Evolutionary conservation across 2,329 filamentous ascomycete species (phyloP).

Genomic region (Endothia cerciana): DNA sequence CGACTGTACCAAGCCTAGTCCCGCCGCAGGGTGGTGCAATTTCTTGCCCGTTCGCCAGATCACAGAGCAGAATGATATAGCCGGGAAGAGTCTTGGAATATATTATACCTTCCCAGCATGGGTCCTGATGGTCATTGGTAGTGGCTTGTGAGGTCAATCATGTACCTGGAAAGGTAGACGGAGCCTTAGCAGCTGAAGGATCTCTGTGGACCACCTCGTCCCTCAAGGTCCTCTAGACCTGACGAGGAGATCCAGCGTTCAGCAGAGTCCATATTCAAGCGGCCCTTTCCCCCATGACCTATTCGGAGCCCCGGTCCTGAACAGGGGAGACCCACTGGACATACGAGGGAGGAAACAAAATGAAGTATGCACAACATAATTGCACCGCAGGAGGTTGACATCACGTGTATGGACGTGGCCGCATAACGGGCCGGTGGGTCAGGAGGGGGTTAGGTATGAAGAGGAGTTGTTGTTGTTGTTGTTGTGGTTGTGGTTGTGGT

Average conservation of each 20-base stretch:
- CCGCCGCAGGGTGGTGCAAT: too few species aligned
- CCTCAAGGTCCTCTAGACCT: conserved; percentile 16
- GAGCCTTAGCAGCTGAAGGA: background rate
- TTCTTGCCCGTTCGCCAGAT: too few species aligned
- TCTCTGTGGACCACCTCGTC: background rate
- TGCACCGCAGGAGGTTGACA: conserved; percentile 35
- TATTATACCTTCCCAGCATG: too few species aligned
- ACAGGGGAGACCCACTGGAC: background rate
- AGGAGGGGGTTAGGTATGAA: too few species aligned
- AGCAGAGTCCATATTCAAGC: too few species aligned
- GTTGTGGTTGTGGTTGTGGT: background rate
- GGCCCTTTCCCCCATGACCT: too few species aligned
- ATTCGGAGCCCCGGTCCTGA: conserved; percentile 34
- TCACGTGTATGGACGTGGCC: conserved; percentile 36
- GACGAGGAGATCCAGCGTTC: conserved; percentile 12
- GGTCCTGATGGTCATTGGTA: too few species aligned
- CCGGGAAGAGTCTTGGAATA: too few species aligned
- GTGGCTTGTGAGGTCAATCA: background rate
- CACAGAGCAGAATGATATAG: too few species aligned
- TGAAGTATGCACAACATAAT: conserved; percentile 39
- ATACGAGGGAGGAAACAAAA: conserved; percentile 5
- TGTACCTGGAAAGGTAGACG: background rate
- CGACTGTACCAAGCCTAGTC: too few species aligned
- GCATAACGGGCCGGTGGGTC: conserved; percentile 34
- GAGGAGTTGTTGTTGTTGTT: too few species aligned